A percentile compares a stretch with the other conserved stretches of the same genome.
phyloP scores from a whole-genome alignment of 495 filamentous ascomycete species.

The Glonium stellatum region DNA sequence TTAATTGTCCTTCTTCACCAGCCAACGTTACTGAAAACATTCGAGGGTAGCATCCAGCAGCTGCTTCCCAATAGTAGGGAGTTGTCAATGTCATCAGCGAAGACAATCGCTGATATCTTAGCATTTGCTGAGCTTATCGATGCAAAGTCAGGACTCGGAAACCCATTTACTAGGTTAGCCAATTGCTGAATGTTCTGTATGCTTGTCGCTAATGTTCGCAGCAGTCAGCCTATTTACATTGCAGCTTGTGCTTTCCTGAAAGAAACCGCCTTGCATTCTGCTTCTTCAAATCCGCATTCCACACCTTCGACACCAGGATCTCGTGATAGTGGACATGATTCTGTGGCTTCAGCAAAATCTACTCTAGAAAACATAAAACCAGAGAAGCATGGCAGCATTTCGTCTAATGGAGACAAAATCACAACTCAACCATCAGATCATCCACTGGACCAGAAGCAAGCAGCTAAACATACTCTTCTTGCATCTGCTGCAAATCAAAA shows the following conservation, averaged over 20 bases:
- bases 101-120: constrained; percentile 80
- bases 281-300: constrained; percentile 49
- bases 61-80: constrained; percentile 71
- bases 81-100: constrained; percentile 79
- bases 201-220: not conserved
- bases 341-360: constrained; percentile 2
- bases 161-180: constrained; percentile 60
- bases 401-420: constrained; percentile 9
- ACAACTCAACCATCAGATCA: constrained; percentile 1
- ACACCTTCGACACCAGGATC: constrained; percentile 32
- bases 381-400: constrained; percentile 12
- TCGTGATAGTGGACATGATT: constrained; percentile 4
- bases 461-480: constrained; percentile 60
- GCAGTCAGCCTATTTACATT: constrained; percentile 80
- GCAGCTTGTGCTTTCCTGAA: constrained; percentile 80
- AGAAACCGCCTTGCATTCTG: constrained; percentile 57
- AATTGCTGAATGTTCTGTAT: not conserved
- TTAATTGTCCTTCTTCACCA: constrained; percentile 78
- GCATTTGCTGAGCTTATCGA: constrained; percentile 73
- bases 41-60: constrained; percentile 61
- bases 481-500: constrained; percentile 70
- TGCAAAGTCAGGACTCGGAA: constrained; percentile 71
- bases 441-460: constrained; percentile 15
- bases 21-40: constrained; percentile 69
- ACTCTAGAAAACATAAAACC: constrained; percentile 41